A percentile compares a stretch with the other conserved stretches of the same genome.
phyloP scores from a whole-genome alignment of 306 rosid species.

The Pterocarpus macrocarpus region DNA sequence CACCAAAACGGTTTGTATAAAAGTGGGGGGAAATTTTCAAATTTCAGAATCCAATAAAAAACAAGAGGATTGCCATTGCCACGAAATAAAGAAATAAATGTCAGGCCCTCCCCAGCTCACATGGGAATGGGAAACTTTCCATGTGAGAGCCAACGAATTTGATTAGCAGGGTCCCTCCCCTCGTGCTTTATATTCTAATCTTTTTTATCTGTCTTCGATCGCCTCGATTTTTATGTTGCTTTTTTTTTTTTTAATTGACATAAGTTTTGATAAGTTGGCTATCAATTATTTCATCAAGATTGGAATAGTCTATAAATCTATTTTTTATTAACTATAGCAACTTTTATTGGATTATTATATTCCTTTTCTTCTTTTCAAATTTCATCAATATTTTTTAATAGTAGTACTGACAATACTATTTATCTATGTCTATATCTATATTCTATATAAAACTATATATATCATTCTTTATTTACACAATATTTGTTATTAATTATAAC shows the following conservation, averaged over 20 bases:
- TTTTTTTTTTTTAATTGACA: too few species aligned
- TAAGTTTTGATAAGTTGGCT: too few species aligned
- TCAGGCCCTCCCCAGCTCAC: conserved; percentile 8
- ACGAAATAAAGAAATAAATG: neutral
- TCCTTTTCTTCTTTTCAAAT: too few species aligned
- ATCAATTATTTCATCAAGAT: too few species aligned
- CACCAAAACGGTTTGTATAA: neutral
- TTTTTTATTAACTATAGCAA: too few species aligned
- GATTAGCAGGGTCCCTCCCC: neutral
- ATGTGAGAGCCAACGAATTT: conserved; percentile 41
- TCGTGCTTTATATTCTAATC: conserved; percentile 3
- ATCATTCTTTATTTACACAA: too few species aligned
- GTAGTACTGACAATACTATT: too few species aligned
- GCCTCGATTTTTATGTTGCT: neutral
- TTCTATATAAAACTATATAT: too few species aligned
- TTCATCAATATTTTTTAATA: too few species aligned
- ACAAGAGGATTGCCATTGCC: neutral
- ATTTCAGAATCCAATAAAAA: neutral
- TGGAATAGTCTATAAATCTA: too few species aligned
- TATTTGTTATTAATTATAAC: neutral
- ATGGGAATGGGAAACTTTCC: neutral
- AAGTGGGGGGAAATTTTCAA: neutral
- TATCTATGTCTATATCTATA: too few species aligned
- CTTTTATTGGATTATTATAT: too few species aligned
- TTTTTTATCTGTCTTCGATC: conserved; percentile 37